phyloP scores from a whole-genome alignment of 2,329 filamentous ascomycete species.

The Teratosphaeriaceae sp. region DNA sequence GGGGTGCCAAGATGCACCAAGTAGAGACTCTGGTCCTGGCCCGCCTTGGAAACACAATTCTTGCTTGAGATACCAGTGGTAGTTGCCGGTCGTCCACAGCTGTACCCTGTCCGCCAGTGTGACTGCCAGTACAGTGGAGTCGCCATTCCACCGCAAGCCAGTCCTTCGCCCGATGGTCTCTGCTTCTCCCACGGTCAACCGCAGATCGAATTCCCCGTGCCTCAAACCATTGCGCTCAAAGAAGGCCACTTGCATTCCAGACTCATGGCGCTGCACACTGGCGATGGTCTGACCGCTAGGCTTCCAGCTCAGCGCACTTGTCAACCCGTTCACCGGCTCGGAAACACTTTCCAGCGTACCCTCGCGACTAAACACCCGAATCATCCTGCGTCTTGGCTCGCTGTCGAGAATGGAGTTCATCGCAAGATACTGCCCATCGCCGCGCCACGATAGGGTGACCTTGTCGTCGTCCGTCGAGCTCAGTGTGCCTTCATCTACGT shows the following conservation, averaged over 20 bases:
- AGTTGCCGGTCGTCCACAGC: slow-evolving; percentile 95
- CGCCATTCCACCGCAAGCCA: slow-evolving; percentile 75
- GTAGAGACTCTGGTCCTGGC: slow-evolving; percentile 12
- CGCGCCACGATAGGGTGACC: slow-evolving; percentile 81
- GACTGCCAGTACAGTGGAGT: slow-evolving; percentile 88
- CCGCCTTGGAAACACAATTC: slow-evolving; percentile 52
- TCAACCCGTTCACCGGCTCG: slow-evolving; percentile 90
- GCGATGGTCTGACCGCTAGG: slow-evolving; percentile 87
- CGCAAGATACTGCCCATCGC: slow-evolving; percentile 86
- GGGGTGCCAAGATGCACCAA: slow-evolving; percentile 61
- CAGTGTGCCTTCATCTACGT: slow-evolving; percentile 73
- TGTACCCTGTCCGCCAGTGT: slow-evolving; percentile 68
- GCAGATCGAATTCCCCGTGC: slow-evolving; percentile 89
- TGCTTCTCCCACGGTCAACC: slow-evolving; percentile 55
- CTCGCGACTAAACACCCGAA: slow-evolving; percentile 86
- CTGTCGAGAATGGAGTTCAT: slow-evolving; percentile 76
- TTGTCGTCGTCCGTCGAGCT: slow-evolving; percentile 66
- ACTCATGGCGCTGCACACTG: slow-evolving; percentile 65
- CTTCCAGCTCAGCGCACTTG: slow-evolving; percentile 81
- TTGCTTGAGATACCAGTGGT: slow-evolving; percentile 97
- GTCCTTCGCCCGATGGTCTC: slow-evolving; percentile 53
- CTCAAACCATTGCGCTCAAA: slow-evolving; percentile 96
- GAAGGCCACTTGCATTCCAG: slow-evolving; percentile 77
- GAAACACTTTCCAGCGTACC: slow-evolving; percentile 87
- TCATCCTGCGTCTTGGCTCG: slow-evolving; percentile 61